A percentile compares a stretch with the other conserved stretches of the same genome.
These are phyloP conservation scores for Yarrowia galli DNA, from an alignment of 1,139 yeast genomes.

Conservation along the genomic window DNA sequence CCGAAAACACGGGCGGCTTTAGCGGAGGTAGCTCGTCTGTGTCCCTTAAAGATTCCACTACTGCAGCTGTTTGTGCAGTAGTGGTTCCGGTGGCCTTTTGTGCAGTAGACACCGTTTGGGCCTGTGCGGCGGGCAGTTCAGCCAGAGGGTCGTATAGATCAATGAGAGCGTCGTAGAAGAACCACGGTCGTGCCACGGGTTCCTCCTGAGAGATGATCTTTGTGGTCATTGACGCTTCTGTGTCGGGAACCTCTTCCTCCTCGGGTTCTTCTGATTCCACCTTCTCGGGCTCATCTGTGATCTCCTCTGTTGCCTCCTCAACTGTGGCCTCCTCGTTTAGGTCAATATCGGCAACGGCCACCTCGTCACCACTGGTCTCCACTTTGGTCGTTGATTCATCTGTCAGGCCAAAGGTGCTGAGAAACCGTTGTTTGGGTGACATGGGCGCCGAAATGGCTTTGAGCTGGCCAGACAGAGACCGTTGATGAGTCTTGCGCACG, in stretches of 20 bases:
- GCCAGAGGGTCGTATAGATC: constrained; percentile 53
- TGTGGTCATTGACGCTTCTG: constrained; percentile 9
- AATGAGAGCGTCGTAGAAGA: constrained; percentile 51
- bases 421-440: constrained; percentile 24
- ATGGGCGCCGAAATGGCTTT: constrained; percentile 26
- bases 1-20: constrained; percentile 22
- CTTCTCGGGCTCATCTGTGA: too few species aligned
- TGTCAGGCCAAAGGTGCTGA: constrained; percentile 15
- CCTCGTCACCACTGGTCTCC: background rate
- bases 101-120: constrained; percentile 41
- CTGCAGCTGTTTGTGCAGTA: constrained; percentile 38
- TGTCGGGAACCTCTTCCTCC: background rate
- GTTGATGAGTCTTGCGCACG: constrained; percentile 5
- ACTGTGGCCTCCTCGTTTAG: background rate
- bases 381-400: constrained; percentile 8
- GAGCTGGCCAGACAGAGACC: constrained; percentile 1
- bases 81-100: constrained; percentile 33
- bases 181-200: constrained; percentile 46
- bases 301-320: too few species aligned
- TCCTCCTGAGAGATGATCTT: constrained; percentile 15
- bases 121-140: constrained; percentile 48
- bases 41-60: constrained; percentile 42
- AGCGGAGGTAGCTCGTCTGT: constrained; percentile 38
- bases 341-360: background rate
- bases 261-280: background rate